Evolutionary conservation across 2,329 filamentous ascomycete genomes (phyloP).

Genomic region (Helicocarpus griseus): DNA sequence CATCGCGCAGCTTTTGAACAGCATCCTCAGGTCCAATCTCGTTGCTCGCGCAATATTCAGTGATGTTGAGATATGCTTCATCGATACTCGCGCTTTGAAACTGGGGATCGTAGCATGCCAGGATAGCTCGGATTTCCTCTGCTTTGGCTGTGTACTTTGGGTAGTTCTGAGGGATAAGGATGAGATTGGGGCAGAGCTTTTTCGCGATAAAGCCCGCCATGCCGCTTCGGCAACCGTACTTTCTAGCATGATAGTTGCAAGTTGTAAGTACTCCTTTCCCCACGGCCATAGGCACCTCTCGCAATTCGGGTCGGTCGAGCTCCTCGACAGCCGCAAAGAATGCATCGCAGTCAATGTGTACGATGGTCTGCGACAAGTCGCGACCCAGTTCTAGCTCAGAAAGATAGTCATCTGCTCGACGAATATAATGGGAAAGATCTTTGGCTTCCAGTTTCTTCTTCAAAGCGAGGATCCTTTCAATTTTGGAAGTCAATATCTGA

Average conservation of each 20-base stretch:
- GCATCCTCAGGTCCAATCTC: constrained; percentile 59
- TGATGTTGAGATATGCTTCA: constrained; percentile 94
- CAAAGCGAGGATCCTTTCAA: constrained; percentile 64
- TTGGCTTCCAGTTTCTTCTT: constrained; percentile 66
- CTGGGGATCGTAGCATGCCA: constrained; percentile 77
- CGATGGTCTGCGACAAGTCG: constrained; percentile 73
- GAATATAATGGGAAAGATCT: constrained; percentile 63
- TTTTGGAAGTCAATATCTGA: constrained; percentile 73
- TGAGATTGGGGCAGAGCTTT: constrained; percentile 80
- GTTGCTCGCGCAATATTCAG: constrained; percentile 66
- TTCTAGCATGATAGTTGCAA: constrained; percentile 81
- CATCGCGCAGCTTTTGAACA: constrained; percentile 65
- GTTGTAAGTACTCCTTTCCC: constrained; percentile 63
- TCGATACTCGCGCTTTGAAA: constrained; percentile 95
- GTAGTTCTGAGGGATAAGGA: constrained; percentile 77
- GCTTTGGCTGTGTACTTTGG: constrained; percentile 88
- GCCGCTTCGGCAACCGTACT: constrained; percentile 82
- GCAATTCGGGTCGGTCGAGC: constrained; percentile 72
- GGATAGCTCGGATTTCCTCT: constrained; percentile 69
- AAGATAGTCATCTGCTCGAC: constrained; percentile 71
- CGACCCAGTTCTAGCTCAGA: constrained; percentile 66
- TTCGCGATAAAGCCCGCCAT: constrained; percentile 96
- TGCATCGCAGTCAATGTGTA: constrained; percentile 94
- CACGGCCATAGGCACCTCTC: constrained; percentile 81
- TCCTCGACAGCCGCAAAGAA: constrained; percentile 95